Evolutionary conservation across 2,329 filamentous ascomycete species (phyloP).

Genomic region (Claviceps monticola): DNA sequence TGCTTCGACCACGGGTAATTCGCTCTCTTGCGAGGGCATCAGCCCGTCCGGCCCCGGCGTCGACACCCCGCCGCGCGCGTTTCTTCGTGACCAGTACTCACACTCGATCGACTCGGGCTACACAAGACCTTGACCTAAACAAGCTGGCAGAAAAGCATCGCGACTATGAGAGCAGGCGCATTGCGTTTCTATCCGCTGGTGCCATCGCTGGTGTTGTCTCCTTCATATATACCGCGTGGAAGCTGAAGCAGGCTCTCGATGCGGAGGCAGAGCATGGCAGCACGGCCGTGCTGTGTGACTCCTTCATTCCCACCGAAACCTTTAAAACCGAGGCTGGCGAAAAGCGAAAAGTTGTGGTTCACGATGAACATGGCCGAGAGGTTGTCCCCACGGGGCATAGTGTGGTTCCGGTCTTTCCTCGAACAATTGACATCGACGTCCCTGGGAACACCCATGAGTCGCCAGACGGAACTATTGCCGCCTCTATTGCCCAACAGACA

Average conservation of each 20-base stretch:
- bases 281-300: slow-evolving; percentile 29
- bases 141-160: slow-evolving; percentile 31
- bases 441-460: slow-evolving; percentile 8
- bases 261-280: slow-evolving; percentile 14
- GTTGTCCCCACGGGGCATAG: slow-evolving; percentile 70
- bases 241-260: slow-evolving; percentile 30
- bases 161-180: slow-evolving; percentile 37
- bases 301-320: slow-evolving; percentile 26
- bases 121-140: slow-evolving; percentile 36
- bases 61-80: slow-evolving; percentile 14
- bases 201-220: slow-evolving; percentile 35
- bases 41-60: slow-evolving; percentile 2
- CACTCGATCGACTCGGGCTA: slow-evolving; percentile 17
- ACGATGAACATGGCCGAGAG: slow-evolving; percentile 56
- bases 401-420: slow-evolving; percentile 67
- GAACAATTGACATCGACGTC: slow-evolving; percentile 49
- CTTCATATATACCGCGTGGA: slow-evolving; percentile 37
- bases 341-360: slow-evolving; percentile 44
- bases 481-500: slow-evolving; percentile 24
- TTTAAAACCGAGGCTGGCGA: slow-evolving; percentile 35
- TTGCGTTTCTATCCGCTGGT: slow-evolving; percentile 37
- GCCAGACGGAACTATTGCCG: slow-evolving; percentile 15
- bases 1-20: slow-evolving; percentile 3
- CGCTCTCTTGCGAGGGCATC: slow-evolving; percentile 4
- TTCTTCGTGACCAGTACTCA: slow-evolving; percentile 13